Base-by-base conservation (phyloP, 2,329 filamentous ascomycete species). In the Microthyrium microscopicum region DNA sequence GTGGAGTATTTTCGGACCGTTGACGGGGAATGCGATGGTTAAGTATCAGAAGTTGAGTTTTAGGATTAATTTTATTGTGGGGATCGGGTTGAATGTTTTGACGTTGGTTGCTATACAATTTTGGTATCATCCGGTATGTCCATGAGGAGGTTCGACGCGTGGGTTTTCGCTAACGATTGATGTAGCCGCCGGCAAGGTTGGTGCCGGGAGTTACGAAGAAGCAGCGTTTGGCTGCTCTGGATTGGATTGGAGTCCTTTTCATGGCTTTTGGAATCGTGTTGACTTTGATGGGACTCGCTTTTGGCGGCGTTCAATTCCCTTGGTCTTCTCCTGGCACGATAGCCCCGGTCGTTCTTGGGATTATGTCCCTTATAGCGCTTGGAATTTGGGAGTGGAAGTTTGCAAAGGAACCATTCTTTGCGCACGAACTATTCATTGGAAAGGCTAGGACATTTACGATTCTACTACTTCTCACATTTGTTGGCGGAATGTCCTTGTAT, bases 21-120 rank as follows among this genome's bases (percentile, higher is more conserved):
- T 37, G 3, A 36, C 29, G 13, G 37, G 37, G 6, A 34, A 29
- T 20, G 36, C 36, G 8, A 38, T 37, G 34, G 27, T 38, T 19
- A 30, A 26, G 19, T 38, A 37, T 9, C 20, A 38, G 22, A 24
- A 5, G 12, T 18, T 13, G 17, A 15, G 26, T 12, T 38, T 36
- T 20, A 33, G 36, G 12, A 31, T 37, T 12, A 30, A 31, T 20
- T 38, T 33, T 26, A 33, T 33, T 22, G 20, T 39, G 15, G 29
- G 36, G 19, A 21, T 27, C 13, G 19, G 25, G 9, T 18, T 39
- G 4, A 34, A 39, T n/a, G 20, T 7, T 9, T 5, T 39, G 5
- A 24, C 15, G 6, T 29, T 33, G 5, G n/a, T 22, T 5, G 21
- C 20, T 3, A 17, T 26, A 4, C 34, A 24, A n/a, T 21, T 39